Percentiles rank a stretch among this genome's conserved stretches.
Evolutionary conservation across 108 stramenopile species (phyloP).

Genomic region (Cyclotella choctawhatcheeana): DNA sequence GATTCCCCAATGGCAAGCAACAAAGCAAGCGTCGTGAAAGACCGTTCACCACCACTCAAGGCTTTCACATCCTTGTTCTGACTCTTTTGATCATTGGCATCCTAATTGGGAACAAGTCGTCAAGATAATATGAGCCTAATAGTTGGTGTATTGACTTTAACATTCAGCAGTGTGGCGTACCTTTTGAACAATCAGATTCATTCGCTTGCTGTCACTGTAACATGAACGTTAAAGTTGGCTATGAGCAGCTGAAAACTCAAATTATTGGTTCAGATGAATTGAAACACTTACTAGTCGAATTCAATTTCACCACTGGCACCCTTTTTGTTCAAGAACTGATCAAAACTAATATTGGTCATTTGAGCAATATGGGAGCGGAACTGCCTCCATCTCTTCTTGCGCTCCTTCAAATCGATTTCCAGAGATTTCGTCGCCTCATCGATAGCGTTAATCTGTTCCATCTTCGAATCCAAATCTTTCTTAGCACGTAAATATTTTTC

Average conservation of each 20-base stretch:
- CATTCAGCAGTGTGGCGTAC: neutral
- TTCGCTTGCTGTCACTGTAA: constrained; percentile 34
- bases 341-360: constrained; percentile 67
- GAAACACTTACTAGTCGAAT: constrained; percentile 85
- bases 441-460: constrained; percentile 60
- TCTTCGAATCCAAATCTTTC: constrained; percentile 60
- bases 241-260: neutral
- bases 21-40: constrained; percentile 89
- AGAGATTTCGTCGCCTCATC: constrained; percentile 40
- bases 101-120: constrained; percentile 28
- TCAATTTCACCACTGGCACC: constrained; percentile 73
- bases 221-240: neutral
- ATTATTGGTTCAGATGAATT: neutral
- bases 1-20: constrained; percentile 91
- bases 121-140: neutral
- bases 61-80: constrained; percentile 88
- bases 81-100: constrained; percentile 58
- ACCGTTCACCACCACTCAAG: constrained; percentile 86
- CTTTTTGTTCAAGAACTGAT: constrained; percentile 81
- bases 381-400: constrained; percentile 61
- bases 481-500: constrained; percentile 73
- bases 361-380: constrained; percentile 67
- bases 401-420: constrained; percentile 52
- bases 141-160: neutral
- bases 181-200: constrained; percentile 82